phyloP scores from a whole-genome alignment of 257 asterid species.

The Solanum paucissectum region DNA sequence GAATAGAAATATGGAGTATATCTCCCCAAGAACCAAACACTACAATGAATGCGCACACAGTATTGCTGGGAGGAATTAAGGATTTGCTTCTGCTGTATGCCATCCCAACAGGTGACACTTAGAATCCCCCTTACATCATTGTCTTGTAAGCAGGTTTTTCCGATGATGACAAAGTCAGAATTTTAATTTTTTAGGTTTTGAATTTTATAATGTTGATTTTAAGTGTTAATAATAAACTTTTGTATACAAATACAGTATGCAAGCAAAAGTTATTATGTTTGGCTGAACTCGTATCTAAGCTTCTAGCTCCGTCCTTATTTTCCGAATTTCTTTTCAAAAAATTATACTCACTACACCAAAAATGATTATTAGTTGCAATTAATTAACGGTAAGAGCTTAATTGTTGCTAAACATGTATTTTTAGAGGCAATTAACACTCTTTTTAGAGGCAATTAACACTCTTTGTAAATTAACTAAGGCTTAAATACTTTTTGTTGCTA shows the following conservation, averaged over 20 bases:
- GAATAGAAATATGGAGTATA: not conserved
- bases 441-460: too few species aligned
- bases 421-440: too few species aligned
- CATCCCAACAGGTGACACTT: not conserved
- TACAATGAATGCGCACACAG: not conserved
- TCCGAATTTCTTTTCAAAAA: not conserved
- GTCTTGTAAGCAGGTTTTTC: not conserved
- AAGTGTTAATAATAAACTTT: too few species aligned
- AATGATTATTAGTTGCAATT: too few species aligned
- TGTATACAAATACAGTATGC: too few species aligned
- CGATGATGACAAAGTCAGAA: not conserved
- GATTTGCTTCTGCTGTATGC: not conserved
- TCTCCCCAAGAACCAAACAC: not conserved
- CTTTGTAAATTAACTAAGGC: too few species aligned
- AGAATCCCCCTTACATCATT: not conserved
- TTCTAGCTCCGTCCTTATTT: not conserved
- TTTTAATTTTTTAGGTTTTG: too few species aligned
- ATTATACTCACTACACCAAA: not conserved
- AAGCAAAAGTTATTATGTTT: too few species aligned
- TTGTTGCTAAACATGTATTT: too few species aligned
- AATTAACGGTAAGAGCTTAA: too few species aligned
- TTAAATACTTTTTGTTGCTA: too few species aligned
- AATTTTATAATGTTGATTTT: not conserved
- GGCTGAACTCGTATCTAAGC: not conserved
- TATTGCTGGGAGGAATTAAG: not conserved